A percentile compares a stretch with the other conserved stretches of the same genome.
Evolutionary conservation across 495 filamentous ascomycete species (phyloP).

Genomic region (Rhypophila decipiens): DNA sequence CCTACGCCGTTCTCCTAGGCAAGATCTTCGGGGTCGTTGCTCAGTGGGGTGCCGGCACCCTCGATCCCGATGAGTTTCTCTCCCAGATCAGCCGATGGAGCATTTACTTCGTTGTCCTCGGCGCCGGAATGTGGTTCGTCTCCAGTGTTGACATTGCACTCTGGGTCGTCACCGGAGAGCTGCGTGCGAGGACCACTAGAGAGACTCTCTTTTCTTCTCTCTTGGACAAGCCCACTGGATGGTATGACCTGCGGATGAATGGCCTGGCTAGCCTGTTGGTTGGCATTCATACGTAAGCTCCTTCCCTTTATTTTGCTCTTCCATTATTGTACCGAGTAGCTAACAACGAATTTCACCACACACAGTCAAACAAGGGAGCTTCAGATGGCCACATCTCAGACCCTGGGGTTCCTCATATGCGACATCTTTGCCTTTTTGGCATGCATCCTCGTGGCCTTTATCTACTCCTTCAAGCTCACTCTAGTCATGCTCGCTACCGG

Average conservation of each 20-base stretch:
- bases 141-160: conserved; percentile 56
- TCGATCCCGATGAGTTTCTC: conserved; percentile 45
- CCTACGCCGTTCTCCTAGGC: conserved; percentile 66
- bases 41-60: conserved; percentile 52
- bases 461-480: conserved; percentile 77
- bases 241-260: conserved; percentile 71
- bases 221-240: conserved; percentile 65
- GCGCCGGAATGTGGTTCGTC: conserved; percentile 55
- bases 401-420: conserved; percentile 62
- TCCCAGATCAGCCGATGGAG: conserved; percentile 51
- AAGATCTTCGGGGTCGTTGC: conserved; percentile 68
- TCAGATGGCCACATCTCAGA: conserved; percentile 71
- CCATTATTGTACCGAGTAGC: neutral
- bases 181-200: conserved; percentile 64
- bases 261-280: conserved; percentile 69
- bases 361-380: conserved; percentile 74
- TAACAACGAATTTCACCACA: neutral
- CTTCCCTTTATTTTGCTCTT: neutral
- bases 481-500: conserved; percentile 71
- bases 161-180: conserved; percentile 74
- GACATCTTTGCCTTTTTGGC: conserved; percentile 54
- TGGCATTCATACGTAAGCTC: conserved; percentile 63
- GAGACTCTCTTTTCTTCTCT: conserved; percentile 59
- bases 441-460: conserved; percentile 64
- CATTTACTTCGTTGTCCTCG: conserved; percentile 53